Evolutionary conservation across 495 filamentous ascomycete species (phyloP).

Genomic region (Neurospora sp.): DNA sequence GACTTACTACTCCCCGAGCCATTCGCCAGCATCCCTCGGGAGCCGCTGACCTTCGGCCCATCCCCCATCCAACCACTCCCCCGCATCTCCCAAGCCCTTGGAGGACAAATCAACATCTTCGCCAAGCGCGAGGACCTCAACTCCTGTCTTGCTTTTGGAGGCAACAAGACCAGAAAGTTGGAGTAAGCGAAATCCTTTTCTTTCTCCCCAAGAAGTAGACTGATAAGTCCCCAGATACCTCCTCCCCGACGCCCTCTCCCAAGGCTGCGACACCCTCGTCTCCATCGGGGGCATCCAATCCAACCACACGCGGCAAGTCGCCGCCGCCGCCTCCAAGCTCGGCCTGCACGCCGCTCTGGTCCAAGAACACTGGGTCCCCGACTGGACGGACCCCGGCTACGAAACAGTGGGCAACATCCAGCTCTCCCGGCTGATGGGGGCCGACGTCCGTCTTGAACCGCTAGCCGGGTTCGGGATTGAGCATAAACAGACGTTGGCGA

Average conservation of each 20-base stretch:
- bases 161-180: conserved; percentile 58
- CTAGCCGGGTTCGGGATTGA: conserved; percentile 45
- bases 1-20: conserved; percentile 41
- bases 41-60: conserved; percentile 44
- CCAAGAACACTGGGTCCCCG: conserved; percentile 53
- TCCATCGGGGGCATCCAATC: conserved; percentile 56
- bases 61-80: conserved; percentile 53
- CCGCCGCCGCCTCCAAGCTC: conserved; percentile 42
- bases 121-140: conserved; percentile 57
- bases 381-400: conserved; percentile 42
- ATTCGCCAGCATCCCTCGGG: conserved; percentile 47
- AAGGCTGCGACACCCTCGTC: conserved; percentile 46
- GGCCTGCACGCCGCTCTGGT: conserved; percentile 46
- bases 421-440: conserved; percentile 51
- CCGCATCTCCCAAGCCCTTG: conserved; percentile 46
- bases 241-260: conserved; percentile 44
- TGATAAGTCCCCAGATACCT: conserved; percentile 43
- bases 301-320: conserved; percentile 56
- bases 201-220: no score
- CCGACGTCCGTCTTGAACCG: conserved; percentile 41
- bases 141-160: conserved; percentile 52
- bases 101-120: conserved; percentile 43
- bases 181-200: no score
- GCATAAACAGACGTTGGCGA: conserved; percentile 44
- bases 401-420: conserved; percentile 52